phyloP scores from a whole-genome alignment of 352 stramenopile species.

The Pythium angustatum region DNA sequence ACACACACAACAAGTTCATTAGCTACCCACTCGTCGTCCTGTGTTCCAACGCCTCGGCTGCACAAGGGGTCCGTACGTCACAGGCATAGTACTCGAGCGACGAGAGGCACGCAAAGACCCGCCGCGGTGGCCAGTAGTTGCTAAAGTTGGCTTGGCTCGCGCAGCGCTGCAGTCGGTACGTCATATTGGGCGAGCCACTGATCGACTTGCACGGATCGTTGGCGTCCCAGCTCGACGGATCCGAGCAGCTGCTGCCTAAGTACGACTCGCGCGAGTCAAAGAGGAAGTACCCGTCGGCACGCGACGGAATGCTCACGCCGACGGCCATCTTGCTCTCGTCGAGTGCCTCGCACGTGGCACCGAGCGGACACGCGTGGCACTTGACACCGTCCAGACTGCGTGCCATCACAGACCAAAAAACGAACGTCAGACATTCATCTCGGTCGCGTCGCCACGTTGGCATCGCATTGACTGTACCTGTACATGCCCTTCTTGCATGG shows the following conservation, averaged over 20 bases:
- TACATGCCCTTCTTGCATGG: constrained; percentile 65
- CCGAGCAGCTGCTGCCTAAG: constrained; percentile 36
- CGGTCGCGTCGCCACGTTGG: not conserved
- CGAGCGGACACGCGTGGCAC: constrained; percentile 63
- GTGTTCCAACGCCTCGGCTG: not conserved
- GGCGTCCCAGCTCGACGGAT: constrained; percentile 40
- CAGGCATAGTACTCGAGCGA: constrained; percentile 62
- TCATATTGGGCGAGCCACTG: constrained; percentile 22
- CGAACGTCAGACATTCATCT: too few relatives aligned
- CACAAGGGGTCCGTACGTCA: constrained; percentile 38
- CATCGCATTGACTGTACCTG: constrained; percentile 36
- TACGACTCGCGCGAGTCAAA: constrained; percentile 44
- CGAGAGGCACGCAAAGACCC: constrained; percentile 65
- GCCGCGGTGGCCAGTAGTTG: constrained; percentile 53
- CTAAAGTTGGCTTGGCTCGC: constrained; percentile 38
- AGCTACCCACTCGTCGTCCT: too few relatives aligned
- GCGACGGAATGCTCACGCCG: constrained; percentile 46
- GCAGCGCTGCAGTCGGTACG: constrained; percentile 48
- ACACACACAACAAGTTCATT: not conserved
- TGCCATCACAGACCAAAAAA: not conserved
- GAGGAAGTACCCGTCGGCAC: constrained; percentile 50
- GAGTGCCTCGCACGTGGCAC: constrained; percentile 46
- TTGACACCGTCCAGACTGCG: constrained; percentile 61
- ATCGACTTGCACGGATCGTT: constrained; percentile 55
- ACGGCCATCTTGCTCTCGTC: constrained; percentile 33